Conservation (phyloP, 352 stramenopile species). For the Proteromonas lacertae region DNA sequence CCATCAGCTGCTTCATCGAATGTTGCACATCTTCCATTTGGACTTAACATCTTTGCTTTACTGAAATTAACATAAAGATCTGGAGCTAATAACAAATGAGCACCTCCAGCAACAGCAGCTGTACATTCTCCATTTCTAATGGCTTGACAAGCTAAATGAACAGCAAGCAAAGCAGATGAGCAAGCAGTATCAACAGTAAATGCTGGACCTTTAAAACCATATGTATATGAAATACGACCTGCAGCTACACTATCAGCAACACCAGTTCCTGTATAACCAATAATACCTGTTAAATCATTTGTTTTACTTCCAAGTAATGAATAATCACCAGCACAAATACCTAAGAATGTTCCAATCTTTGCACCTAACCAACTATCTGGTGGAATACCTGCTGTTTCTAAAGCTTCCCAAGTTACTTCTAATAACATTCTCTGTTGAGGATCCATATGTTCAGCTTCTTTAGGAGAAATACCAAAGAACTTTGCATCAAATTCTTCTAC, state of each 20-base stretch:
- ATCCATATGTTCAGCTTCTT: not conserved
- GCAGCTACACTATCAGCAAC: not conserved
- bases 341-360: not conserved
- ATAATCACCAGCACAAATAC: not conserved
- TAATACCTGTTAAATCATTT: not conserved
- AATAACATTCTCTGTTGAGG: not conserved
- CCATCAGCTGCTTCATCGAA: not conserved
- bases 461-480: not conserved
- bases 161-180: conserved; percentile 5
- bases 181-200: conserved; percentile 13
- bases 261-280: not conserved
- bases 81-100: not conserved
- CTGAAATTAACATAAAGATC: not conserved
- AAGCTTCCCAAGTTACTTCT: not conserved
- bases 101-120: conserved; percentile 4
- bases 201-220: conserved; percentile 11
- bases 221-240: conserved; percentile 9
- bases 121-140: conserved; percentile 4
- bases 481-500: not conserved
- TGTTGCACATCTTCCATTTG: not conserved
- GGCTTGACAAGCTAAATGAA: conserved; percentile 3
- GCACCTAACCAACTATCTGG: not conserved
- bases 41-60: not conserved
- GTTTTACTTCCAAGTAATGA: too few species aligned
- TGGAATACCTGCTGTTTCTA: not conserved